Evolutionary conservation across 306 rosid species (phyloP).

Genomic region (Vachellia pachyceras): DNA sequence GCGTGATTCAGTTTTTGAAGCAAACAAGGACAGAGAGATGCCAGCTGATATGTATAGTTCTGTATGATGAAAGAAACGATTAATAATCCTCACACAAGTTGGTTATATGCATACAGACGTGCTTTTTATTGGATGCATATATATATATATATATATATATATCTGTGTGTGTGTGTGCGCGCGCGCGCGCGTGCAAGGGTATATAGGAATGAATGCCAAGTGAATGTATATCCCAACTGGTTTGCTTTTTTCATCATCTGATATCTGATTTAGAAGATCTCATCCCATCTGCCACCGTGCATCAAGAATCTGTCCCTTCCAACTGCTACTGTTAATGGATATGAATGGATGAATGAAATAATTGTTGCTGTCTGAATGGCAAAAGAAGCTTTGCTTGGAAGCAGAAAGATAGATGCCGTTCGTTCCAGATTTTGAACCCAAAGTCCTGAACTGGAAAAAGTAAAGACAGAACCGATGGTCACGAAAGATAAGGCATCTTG

Average conservation of each 20-base stretch:
- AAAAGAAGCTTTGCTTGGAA: background rate
- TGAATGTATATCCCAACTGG: conserved; percentile 38
- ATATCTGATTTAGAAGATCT: conserved; percentile 37
- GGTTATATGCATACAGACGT: too few species aligned
- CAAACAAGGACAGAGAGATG: background rate
- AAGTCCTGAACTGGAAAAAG: conserved; percentile 22
- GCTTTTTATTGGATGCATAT: too few species aligned
- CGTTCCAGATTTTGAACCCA: background rate
- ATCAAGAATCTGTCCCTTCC: conserved; percentile 47
- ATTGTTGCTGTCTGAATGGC: background rate
- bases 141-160: too few species aligned
- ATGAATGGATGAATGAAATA: too few species aligned
- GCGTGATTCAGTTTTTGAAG: background rate
- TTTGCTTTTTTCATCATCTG: conserved; percentile 20
- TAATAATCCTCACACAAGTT: too few species aligned
- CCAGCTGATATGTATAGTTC: background rate
- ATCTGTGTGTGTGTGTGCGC: too few species aligned
- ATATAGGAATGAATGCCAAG: conserved; percentile 20
- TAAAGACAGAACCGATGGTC: conserved; percentile 44
- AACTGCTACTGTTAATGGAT: background rate
- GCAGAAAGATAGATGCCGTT: background rate
- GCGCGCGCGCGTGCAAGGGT: too few species aligned
- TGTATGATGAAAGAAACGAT: background rate
- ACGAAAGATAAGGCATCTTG: conserved; percentile 38
- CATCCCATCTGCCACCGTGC: conserved; percentile 38